Base-by-base conservation (phyloP, 495 filamentous ascomycete genomes). In the Venustampulla echinocandica region DNA sequence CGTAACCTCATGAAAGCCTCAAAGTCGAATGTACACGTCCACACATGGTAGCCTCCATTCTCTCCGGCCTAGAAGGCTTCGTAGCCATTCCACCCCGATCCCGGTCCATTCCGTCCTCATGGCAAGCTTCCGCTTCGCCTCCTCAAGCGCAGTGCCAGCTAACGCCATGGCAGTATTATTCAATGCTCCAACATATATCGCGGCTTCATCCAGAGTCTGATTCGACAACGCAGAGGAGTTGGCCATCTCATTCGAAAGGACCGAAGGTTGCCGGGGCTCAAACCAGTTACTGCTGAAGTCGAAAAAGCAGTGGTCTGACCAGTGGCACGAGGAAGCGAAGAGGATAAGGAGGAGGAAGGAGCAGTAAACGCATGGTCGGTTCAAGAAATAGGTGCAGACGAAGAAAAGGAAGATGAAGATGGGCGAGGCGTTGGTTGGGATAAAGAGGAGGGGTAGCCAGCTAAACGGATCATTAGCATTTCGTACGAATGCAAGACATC, bases 321-420 rank as follows among this genome's bases (percentile, higher is more conserved):
- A 94, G 74, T 90, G 81, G 67, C 87, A 94, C 21, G 85, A 90
- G 13, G 85, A 90, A 37, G 81, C 71, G 70, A 94, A 94, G 52
- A 94, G 82, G 46, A 90, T 85, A 51, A 93, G 70, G 44, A 94
- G 85, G 23, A 94, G 80, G 46, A 87, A 74, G 44, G 87, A 90
- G 73, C 87, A 94, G 75, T 94, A 89, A 57, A 90, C 77, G 68
- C 87, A 94, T 46, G 87, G 87, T 44, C 87, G 77, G 61, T 90
- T 88, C 53, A 94, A 79, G 61, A 90, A 80, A 69, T 93, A 94
- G 55, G 87, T 94, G 57, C 85, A 81, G 52, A 88, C 69, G 65
- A 94, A 85, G 71, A 92, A 93, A 60, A 90, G 80, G 63, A 90
- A 78, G 54, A 94, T 87, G 70, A 93, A 92, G 50, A 85, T 79